Evolutionary conservation across 1,284 basidiomycete species (phyloP).

Genomic region (Chondrostereum purpureum): DNA sequence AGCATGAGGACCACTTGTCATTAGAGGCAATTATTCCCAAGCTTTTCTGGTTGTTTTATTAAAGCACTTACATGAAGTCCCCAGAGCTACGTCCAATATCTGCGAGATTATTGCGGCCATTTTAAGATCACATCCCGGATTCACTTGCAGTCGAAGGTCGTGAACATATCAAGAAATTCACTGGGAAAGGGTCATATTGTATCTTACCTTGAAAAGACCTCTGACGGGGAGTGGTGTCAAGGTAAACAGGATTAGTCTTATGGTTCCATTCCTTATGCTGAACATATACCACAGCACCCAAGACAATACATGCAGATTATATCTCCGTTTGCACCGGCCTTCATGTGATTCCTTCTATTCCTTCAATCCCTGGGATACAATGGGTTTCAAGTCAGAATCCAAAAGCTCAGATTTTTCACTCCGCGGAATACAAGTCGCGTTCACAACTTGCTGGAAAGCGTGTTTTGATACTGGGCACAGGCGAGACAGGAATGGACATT

Average conservation of each 20-base stretch:
- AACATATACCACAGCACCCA: slow-evolving; percentile 12
- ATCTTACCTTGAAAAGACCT: slow-evolving; percentile 21
- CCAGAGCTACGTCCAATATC: slow-evolving; percentile 55
- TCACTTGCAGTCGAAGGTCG: slow-evolving; percentile 39
- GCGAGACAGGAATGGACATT: slow-evolving; percentile 66
- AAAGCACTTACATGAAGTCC: slow-evolving; percentile 1
- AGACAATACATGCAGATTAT: slow-evolving; percentile 27
- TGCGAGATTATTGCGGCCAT: slow-evolving; percentile 42
- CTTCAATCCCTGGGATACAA: slow-evolving; percentile 41
- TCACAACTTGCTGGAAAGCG: slow-evolving; percentile 38
- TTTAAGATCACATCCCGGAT: slow-evolving; percentile 40
- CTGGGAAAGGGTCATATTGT: slow-evolving; percentile 28
- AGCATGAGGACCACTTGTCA: slow-evolving; percentile 52
- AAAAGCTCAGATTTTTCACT: slow-evolving; percentile 40
- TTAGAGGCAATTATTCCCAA: slow-evolving; percentile 28
- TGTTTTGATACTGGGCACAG: slow-evolving; percentile 54
- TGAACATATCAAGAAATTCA: slow-evolving; percentile 26
- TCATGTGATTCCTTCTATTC: slow-evolving; percentile 45
- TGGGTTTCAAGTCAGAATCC: slow-evolving; percentile 22
- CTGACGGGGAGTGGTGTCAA: slow-evolving; percentile 21
- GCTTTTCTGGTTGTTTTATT: background rate
- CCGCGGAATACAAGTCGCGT: slow-evolving; percentile 43
- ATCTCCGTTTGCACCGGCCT: slow-evolving; percentile 44
- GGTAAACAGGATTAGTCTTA: slow-evolving; percentile 14
- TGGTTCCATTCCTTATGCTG: background rate